phyloP scores from a whole-genome alignment of 2,329 filamentous ascomycete species.

The Amauroascus verrucosus region DNA sequence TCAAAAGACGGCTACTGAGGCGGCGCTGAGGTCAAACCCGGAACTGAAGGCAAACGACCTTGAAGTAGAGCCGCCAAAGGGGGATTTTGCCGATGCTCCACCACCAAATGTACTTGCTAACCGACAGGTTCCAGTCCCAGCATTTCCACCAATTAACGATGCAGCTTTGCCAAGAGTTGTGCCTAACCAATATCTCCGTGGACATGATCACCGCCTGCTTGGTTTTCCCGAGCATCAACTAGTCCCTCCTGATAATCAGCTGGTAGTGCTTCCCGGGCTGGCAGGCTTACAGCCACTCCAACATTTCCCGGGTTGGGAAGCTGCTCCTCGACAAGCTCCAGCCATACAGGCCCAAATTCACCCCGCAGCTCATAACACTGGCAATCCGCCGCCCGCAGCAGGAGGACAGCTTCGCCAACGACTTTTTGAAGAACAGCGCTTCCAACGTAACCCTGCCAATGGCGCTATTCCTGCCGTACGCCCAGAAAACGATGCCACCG shows the following conservation, averaged over 20 bases:
- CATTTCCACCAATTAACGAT: background rate
- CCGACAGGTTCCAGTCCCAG: background rate
- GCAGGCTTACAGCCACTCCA: background rate
- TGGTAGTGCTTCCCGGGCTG: background rate
- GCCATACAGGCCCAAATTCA: background rate
- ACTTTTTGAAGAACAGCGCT: background rate
- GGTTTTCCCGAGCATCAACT: background rate
- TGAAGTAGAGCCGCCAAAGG: conserved; percentile 42
- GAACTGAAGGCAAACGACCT: conserved; percentile 49
- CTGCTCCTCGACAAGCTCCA: background rate
- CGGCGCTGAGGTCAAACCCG: conserved; percentile 50
- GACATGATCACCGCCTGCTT: no score
- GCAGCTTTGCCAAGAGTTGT: background rate
- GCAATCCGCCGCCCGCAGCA: background rate
- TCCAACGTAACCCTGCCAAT: background rate
- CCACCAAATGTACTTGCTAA: background rate
- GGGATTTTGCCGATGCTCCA: background rate
- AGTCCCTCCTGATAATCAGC: background rate
- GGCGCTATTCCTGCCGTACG: background rate
- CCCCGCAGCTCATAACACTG: background rate
- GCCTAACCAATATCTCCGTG: background rate
- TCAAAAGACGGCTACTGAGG: conserved; percentile 47
- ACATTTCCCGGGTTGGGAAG: background rate
- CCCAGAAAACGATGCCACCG: background rate
- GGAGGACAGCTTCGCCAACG: background rate